Evolutionary conservation across 306 rosid genomes (phyloP), one percentile per base, ranked within the genome.

Genomic region (Ziziphus jujuba): DNA sequence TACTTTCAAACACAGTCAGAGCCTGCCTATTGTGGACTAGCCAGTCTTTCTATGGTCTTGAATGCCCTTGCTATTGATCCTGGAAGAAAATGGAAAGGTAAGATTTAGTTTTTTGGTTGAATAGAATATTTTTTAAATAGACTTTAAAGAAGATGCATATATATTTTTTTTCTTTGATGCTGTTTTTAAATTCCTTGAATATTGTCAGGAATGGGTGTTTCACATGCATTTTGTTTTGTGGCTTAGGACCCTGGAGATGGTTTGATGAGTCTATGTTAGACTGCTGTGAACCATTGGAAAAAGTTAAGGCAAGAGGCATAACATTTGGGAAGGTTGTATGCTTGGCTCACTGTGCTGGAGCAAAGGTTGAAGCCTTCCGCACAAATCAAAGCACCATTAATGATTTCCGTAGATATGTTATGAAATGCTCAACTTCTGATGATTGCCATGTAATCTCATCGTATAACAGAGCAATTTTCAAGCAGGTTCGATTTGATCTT

Each of bases 211-310:
- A 65, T 63, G 9, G 10, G 34, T 60, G 65, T 58, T 25, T 31
- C 44, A 63, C 51, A n/a, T 59, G 63, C 15, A 19, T 33, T 48
- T 51, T 36, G 22, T 6, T 72, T 77, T 79, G n/a, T 63, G 21
- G 16, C 55, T 31, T 66, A 93, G 97, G 98, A 35, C 96, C 98
- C 69, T 90, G 98, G 98, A 93, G 97, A 80, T 93, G 98, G 98
- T 90, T 88, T 65, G 98, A 93, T 83, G 98, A 93, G 62, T 84
- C 98, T 48, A 93, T 93, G 98, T 58, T 93, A 72, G 98, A 93
- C 70, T 93, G 97, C 43, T 93, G 98, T 58, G 98, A 93, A 49
- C 87, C 98, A 57, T 73, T 93, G 70, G 97, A 93, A 64, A 84
- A 61, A 44, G 92, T 93, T 63, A 93, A 83, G 77, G 83, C 85